These are phyloP conservation scores for Kondoa malvinella DNA, from an alignment of 768 basidiomycete species.

Conservation along the genomic window DNA sequence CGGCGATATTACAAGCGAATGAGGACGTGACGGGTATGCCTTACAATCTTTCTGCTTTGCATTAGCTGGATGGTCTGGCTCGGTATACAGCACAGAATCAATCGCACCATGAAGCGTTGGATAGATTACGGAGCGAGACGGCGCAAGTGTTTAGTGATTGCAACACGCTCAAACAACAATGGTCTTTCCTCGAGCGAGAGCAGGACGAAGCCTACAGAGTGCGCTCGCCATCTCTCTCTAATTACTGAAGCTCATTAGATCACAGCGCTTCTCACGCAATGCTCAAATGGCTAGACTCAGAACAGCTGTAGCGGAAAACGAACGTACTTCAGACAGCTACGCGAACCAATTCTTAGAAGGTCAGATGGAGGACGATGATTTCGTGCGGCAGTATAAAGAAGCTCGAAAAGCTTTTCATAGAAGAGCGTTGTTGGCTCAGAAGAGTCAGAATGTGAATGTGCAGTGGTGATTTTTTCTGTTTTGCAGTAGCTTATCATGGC, in stretches of 20 bases:
- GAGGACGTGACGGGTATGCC: slow-evolving; percentile 12
- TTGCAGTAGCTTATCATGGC: too few relatives aligned
- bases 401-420: slow-evolving; percentile 8
- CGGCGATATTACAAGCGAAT: slow-evolving; percentile 5
- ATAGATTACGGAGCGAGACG: slow-evolving; percentile 12
- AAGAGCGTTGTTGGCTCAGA: slow-evolving; percentile 10
- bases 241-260: background rate
- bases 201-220: slow-evolving; percentile 15
- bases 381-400: slow-evolving; percentile 13
- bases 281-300: slow-evolving; percentile 11
- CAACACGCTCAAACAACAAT: slow-evolving; percentile 3
- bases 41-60: background rate
- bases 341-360: slow-evolving; percentile 11
- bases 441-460: slow-evolving; percentile 2
- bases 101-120: slow-evolving; percentile 9
- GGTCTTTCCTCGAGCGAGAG: slow-evolving; percentile 10
- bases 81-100: slow-evolving; percentile 12
- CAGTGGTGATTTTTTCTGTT: background rate
- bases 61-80: background rate
- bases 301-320: slow-evolving; percentile 9
- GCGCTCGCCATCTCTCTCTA: background rate
- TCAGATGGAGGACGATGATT: slow-evolving; percentile 15
- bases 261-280: slow-evolving; percentile 11
- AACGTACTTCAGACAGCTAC: slow-evolving; percentile 11
- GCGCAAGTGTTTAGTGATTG: slow-evolving; percentile 11